Evolutionary conservation across 495 filamentous ascomycete species (phyloP), one percentile per base, ranked within the genome.

Genomic region (Penicillium mononematosum): DNA sequence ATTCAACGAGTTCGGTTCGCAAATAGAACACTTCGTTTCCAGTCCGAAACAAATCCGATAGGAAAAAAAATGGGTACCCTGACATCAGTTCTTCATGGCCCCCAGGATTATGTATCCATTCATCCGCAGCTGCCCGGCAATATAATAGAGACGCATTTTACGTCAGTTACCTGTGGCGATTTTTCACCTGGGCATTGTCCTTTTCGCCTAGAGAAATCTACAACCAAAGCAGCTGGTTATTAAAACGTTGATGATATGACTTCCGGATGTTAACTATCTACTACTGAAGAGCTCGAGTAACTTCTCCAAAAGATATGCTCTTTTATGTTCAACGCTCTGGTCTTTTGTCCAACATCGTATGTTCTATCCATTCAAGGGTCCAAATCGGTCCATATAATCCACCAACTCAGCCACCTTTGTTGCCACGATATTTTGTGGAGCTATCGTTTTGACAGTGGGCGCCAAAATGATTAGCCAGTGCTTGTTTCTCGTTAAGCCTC

Each of bases 81-180:
- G 20, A 54, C 52, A 54, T 54, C 42, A 45, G 42, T 38, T 27
- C 38, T 51, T 31, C 11, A 43, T 34, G 52, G 43, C 25, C 44
- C 34, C 31, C n/a, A 17, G 17, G 1, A 39, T 39, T 17, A n/a
- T n/a, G n/a, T n/a, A n/a, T 17, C n/a, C 16, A 39, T n/a, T 7
- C 16, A 5, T 17, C n/a, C 34, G 14, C 16, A 16, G 5, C 14
- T 38, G 34, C 16, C 31, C 14, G 14, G 34, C 14, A 38, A 1
- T 4, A 12, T 38, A 19, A 34, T 12, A 32, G n/a, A 53, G 25
- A 19, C 4, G 10, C 36, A 38, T 36, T 46, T 24, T 46, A 46
- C 52, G 52, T 53, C 51, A 53, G 51, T 5, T 44, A 45, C 5
- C 19, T 36, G 52, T 54, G 52, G 51, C 42, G 38, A 39, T 24